phyloP scores from a whole-genome alignment of 352 stramenopile species.

The Blastocystis sp. region DNA sequence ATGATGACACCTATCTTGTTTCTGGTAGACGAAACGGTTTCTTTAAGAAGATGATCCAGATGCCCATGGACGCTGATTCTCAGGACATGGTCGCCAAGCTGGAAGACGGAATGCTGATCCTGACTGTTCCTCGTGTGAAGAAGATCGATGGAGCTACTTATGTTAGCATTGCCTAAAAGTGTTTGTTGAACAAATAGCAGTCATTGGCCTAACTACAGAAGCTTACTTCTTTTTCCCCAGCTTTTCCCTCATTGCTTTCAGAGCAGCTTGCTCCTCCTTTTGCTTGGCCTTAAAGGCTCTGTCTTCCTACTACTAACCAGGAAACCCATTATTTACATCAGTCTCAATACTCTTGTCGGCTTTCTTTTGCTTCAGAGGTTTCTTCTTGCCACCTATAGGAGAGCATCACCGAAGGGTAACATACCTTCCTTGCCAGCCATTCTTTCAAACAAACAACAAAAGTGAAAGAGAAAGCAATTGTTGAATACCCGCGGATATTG shows the following conservation, averaged over 20 bases:
- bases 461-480: neutral
- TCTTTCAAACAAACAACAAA: neutral
- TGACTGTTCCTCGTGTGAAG: conserved; percentile 59
- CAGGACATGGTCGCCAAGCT: conserved; percentile 31
- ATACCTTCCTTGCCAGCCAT: conserved; percentile 62
- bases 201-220: neutral
- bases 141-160: neutral
- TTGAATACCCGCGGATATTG: neutral
- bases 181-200: neutral
- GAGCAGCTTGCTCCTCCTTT: conserved; percentile 61
- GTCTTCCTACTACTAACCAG: conserved; percentile 34
- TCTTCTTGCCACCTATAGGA: conserved; percentile 58
- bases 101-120: conserved; percentile 44
- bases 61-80: conserved; percentile 31
- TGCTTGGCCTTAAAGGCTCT: conserved; percentile 57
- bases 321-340: neutral
- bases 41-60: conserved; percentile 43
- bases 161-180: conserved; percentile 22
- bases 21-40: neutral
- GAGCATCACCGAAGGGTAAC: too few species aligned
- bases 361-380: conserved; percentile 59
- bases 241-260: conserved; percentile 61
- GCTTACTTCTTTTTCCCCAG: conserved; percentile 51
- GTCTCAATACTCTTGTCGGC: conserved; percentile 44
- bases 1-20: conserved; percentile 51